Evolutionary conservation across 2,329 filamentous ascomycete species (phyloP), one percentile per base, ranked within the genome.

Genomic region (Didymella segeticola): DNA sequence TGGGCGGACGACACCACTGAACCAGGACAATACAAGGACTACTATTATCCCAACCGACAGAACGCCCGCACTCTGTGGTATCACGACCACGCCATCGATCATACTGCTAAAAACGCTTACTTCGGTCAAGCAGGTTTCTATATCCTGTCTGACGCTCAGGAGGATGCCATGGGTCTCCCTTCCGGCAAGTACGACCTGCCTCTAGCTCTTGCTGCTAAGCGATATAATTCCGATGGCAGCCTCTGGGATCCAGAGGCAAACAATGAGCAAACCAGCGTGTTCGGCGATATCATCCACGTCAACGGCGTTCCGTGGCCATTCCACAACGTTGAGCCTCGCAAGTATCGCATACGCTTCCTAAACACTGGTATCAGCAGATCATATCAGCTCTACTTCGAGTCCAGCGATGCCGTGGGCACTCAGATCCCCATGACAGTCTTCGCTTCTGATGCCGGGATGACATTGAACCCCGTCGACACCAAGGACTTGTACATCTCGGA

Each of bases 221-320:
- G 77, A 52, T 86, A 85, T 70, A 79, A 82, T 49, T 33, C 64
- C 1, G 79, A 83, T 52, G 83, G 83, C 7, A 76, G 80, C 2
- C 75, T 85, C 4, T 74, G 79, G 36, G 78, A 78, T 4, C 78
- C 71, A 1, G 73, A 76, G 15, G 79, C 80, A 0, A 72, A 70
- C 3, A 72, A 74, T n/a, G 80, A 85, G 61, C 72, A 68, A 0
- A 71, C 72, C 10, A 81, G 77, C 56, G 75, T 84, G 15, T 84
- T 78, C 58, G 83, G 83, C 38, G 83, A 86, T 59, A 73, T 83
- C 10, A 84, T 85, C 49, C 80, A 85, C 27, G 83, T 86, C 23
- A 86, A 86, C 63, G 81, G 81, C 1, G 78, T 83, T 58, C 83
- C 83, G 2, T 86, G 83, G 83, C 83, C 84, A 2, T 85, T 77